Evolutionary conservation across 352 stramenopile species (phyloP).

Genomic region (Pythium graminicola): DNA sequence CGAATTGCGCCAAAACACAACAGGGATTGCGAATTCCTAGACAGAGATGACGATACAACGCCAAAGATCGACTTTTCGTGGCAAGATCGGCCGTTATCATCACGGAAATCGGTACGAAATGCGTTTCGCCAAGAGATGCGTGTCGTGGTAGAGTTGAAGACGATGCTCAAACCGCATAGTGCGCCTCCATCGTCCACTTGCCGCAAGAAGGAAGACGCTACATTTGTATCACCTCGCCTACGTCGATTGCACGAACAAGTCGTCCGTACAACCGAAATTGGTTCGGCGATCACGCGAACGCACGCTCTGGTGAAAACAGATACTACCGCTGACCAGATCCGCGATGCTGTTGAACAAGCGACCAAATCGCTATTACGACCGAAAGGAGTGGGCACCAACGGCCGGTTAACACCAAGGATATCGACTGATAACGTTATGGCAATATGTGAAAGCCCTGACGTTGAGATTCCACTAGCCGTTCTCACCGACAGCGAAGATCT

Average conservation of each 20-base stretch:
- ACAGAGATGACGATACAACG: neutral
- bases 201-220: neutral
- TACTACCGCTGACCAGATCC: neutral
- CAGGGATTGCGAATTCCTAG: neutral
- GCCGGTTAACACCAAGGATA: neutral
- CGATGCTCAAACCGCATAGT: constrained; percentile 15
- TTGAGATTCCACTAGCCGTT: neutral
- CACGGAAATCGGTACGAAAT: constrained; percentile 43
- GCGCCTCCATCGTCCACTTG: neutral
- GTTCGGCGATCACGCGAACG: neutral
- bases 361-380: constrained; percentile 7
- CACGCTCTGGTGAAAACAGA: neutral
- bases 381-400: neutral
- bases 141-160: constrained; percentile 26
- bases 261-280: constrained; percentile 21
- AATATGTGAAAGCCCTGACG: neutral
- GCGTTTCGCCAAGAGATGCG: constrained; percentile 40
- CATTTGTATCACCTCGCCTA: constrained; percentile 38
- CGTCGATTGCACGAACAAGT: constrained; percentile 37
- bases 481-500: neutral
- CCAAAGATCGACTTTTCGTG: constrained; percentile 27
- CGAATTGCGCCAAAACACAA: neutral
- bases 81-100: constrained; percentile 42
- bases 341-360: constrained; percentile 9
- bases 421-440: neutral